Conservation (phyloP, 129 eudicot species). For the Lactuca saligna region DNA sequence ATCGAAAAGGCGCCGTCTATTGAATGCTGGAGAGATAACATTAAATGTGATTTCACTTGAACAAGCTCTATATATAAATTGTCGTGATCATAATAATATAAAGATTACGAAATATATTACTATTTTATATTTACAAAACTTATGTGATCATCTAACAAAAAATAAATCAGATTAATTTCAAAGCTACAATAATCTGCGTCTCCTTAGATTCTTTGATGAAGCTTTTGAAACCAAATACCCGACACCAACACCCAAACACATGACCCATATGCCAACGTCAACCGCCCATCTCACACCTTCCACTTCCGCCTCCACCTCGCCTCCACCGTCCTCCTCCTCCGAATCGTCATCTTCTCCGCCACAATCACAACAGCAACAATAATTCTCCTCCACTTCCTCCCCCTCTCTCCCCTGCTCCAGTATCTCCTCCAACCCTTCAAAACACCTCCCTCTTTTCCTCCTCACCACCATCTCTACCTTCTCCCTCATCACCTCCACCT, state of each 20-base stretch:
- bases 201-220: slow-evolving; percentile 36
- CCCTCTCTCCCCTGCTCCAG: slow-evolving; percentile 55
- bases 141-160: not conserved
- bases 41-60: too few species aligned
- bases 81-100: too few species aligned
- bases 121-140: slow-evolving; percentile 2
- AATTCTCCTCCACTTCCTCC: slow-evolving; percentile 36
- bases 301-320: slow-evolving; percentile 47
- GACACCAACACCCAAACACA: slow-evolving; percentile 86
- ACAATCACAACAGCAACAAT: slow-evolving; percentile 37
- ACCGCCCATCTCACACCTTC: slow-evolving; percentile 85
- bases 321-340: slow-evolving; percentile 29
- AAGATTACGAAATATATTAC: slow-evolving; percentile 6
- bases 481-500: slow-evolving; percentile 32
- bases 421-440: slow-evolving; percentile 55
- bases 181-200: slow-evolving; percentile 23
- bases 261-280: slow-evolving; percentile 88
- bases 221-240: slow-evolving; percentile 78
- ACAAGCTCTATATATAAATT: too few species aligned
- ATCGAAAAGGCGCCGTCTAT: too few species aligned
- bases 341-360: slow-evolving; percentile 7
- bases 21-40: too few species aligned
- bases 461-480: slow-evolving; percentile 43
- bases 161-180: not conserved
- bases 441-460: slow-evolving; percentile 33